Percentiles rank a stretch among this genome's conserved stretches.
These are phyloP conservation scores for Mucor racemosus DNA, from an alignment of 371 early-diverging fungal species.

Conservation along the genomic window DNA sequence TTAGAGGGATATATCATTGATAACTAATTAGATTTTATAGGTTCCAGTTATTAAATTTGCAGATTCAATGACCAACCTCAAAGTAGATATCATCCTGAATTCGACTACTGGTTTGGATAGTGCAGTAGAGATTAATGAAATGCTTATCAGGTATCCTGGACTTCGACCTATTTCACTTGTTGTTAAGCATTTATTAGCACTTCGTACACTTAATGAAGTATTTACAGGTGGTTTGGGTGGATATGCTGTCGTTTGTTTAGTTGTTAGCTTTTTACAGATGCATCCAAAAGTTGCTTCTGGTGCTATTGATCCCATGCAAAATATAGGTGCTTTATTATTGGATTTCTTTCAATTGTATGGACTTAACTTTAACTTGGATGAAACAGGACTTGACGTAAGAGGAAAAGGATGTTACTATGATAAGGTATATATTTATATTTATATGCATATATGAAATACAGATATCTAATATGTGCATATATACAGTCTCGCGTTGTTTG, in stretches of 20 bases:
- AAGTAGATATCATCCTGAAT: slow-evolving; percentile 89
- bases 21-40: slow-evolving; percentile 26
- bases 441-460: neutral
- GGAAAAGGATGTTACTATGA: slow-evolving; percentile 65
- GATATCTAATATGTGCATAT: neutral
- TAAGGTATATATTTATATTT: slow-evolving; percentile 39
- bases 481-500: slow-evolving; percentile 11
- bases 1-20: neutral
- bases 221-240: slow-evolving; percentile 93
- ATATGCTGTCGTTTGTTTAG: slow-evolving; percentile 88
- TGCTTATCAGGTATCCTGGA: slow-evolving; percentile 61
- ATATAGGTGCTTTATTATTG: slow-evolving; percentile 88
- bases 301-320: slow-evolving; percentile 69
- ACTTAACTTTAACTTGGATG: slow-evolving; percentile 68
- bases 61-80: slow-evolving; percentile 70
- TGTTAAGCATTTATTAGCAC: slow-evolving; percentile 83
- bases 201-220: slow-evolving; percentile 86
- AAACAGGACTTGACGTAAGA: slow-evolving; percentile 70
- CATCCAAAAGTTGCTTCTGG: slow-evolving; percentile 83
- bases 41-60: slow-evolving; percentile 94
- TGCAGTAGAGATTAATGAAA: slow-evolving; percentile 61
- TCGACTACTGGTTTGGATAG: slow-evolving; percentile 70
- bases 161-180: slow-evolving; percentile 74
- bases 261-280: slow-evolving; percentile 86
- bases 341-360: slow-evolving; percentile 98